Conservation (phyloP, 2,329 filamentous ascomycete species). For the Sporothrix inflata region DNA sequence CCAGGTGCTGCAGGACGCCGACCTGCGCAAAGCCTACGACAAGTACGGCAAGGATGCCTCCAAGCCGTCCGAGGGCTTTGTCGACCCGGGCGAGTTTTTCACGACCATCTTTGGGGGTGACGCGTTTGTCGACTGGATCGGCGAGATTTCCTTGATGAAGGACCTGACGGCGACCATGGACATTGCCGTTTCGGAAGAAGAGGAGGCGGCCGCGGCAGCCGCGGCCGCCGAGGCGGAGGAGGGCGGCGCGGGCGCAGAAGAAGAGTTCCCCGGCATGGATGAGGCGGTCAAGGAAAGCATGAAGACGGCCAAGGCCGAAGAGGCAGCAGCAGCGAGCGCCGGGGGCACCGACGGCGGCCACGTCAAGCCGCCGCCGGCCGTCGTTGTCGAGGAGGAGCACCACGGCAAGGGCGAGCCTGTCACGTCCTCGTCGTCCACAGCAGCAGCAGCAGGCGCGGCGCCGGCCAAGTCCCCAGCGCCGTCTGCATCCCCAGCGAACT, state of each 20-base stretch:
- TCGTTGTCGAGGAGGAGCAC: constrained; percentile 47
- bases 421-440: constrained; percentile 11
- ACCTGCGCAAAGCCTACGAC: constrained; percentile 90
- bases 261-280: constrained; percentile 60
- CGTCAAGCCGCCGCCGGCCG: constrained; percentile 43
- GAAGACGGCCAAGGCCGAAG: constrained; percentile 45
- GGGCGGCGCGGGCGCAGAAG: constrained; percentile 20
- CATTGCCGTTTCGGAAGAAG: constrained; percentile 82
- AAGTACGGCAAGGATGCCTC: constrained; percentile 96
- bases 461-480: constrained; percentile 32
- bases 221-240: constrained; percentile 55
- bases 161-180: constrained; percentile 98
- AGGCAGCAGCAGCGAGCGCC: constrained; percentile 27
- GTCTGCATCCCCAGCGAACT: constrained; percentile 40
- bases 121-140: constrained; percentile 94
- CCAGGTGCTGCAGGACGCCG: constrained; percentile 82
- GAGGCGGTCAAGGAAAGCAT: constrained; percentile 61
- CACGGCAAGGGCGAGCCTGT: neutral
- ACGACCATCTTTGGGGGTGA: constrained; percentile 97
- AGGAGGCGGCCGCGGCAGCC: constrained; percentile 41
- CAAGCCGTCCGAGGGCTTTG: constrained; percentile 87
- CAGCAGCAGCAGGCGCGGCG: constrained; percentile 29
- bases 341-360: constrained; percentile 40
- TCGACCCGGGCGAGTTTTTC: constrained; percentile 97
- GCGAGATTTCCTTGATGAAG: constrained; percentile 98